phyloP scores from a whole-genome alignment of 495 filamentous ascomycete genomes.

The Penicillium mononematosum region DNA sequence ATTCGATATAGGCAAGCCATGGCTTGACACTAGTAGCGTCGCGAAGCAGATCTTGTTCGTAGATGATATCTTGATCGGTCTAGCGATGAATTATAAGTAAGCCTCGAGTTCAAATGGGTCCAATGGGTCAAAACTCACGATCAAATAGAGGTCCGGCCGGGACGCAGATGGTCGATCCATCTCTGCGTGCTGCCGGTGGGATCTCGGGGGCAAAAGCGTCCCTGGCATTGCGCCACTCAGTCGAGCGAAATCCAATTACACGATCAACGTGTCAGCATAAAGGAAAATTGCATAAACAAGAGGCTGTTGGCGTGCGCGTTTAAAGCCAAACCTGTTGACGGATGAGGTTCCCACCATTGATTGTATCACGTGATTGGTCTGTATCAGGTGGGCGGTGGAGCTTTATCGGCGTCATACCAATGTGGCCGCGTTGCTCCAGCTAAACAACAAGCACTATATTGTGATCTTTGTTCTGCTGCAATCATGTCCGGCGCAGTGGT shows the following conservation, averaged over 20 bases:
- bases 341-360: constrained; percentile 29
- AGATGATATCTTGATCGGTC: constrained; percentile 86
- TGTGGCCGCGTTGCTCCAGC: constrained; percentile 24
- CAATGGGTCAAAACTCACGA: constrained; percentile 55
- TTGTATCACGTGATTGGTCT: constrained; percentile 31
- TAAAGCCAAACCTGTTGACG: constrained; percentile 20
- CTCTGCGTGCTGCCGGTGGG: constrained; percentile 50
- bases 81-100: constrained; percentile 27
- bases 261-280: constrained; percentile 34
- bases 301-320: constrained; percentile 31
- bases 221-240: constrained; percentile 58
- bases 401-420: constrained; percentile 37
- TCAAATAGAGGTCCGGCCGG: constrained; percentile 68
- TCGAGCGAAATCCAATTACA: constrained; percentile 43
- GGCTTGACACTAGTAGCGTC: constrained; percentile 86
- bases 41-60: constrained; percentile 92
- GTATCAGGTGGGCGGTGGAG: constrained; percentile 32
- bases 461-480: constrained; percentile 18
- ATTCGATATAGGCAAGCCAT: constrained; percentile 93
- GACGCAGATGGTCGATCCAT: constrained; percentile 48
- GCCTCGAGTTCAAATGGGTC: constrained; percentile 6
- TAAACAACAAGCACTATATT: constrained; percentile 18
- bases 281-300: constrained; percentile 29
- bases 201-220: constrained; percentile 58
- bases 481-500: constrained; percentile 61